A percentile compares a stretch with the other conserved stretches of the same genome.
phyloP scores from a whole-genome alignment of 495 filamentous ascomycete genomes.

The Aspergillus affinis region DNA sequence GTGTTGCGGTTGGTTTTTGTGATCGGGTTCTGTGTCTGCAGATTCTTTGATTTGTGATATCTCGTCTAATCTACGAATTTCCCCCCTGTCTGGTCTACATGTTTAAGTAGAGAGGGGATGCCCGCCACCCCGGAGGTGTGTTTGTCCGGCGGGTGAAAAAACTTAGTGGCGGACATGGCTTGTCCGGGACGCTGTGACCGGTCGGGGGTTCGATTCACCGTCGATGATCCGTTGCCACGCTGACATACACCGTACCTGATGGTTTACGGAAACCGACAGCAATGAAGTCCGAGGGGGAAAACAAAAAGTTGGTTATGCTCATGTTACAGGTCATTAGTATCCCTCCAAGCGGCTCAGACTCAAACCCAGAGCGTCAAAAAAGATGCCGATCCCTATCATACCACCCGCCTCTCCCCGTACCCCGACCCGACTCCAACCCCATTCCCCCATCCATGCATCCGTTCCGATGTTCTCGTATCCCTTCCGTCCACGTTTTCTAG shows the following conservation, averaged over 20 bases:
- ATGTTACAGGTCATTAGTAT: too few species aligned
- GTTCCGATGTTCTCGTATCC: background rate
- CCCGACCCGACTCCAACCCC: background rate
- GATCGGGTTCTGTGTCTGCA: too few species aligned
- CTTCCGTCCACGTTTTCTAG: background rate
- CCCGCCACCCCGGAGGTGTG: conserved; percentile 16
- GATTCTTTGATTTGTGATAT: background rate
- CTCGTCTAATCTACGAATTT: background rate
- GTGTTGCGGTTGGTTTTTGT: background rate
- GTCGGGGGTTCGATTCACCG: background rate
- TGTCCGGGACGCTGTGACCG: background rate
- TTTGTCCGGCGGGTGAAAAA: conserved; percentile 4
- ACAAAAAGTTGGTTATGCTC: too few species aligned
- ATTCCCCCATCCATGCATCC: background rate
- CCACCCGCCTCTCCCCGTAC: background rate
- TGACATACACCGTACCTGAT: background rate
- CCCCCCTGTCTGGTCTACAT: background rate
- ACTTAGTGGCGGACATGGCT: background rate
- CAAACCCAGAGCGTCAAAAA: too few species aligned
- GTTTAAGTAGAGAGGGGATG: conserved; percentile 6
- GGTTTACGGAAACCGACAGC: too few species aligned
- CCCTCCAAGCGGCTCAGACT: background rate
- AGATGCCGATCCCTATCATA: conserved; percentile 2
- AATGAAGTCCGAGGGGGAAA: too few species aligned
- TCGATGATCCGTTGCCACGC: background rate